These are phyloP conservation scores for Candida sanyaensis DNA, from an alignment of 1,139 yeast genomes.

Conservation along the genomic window DNA sequence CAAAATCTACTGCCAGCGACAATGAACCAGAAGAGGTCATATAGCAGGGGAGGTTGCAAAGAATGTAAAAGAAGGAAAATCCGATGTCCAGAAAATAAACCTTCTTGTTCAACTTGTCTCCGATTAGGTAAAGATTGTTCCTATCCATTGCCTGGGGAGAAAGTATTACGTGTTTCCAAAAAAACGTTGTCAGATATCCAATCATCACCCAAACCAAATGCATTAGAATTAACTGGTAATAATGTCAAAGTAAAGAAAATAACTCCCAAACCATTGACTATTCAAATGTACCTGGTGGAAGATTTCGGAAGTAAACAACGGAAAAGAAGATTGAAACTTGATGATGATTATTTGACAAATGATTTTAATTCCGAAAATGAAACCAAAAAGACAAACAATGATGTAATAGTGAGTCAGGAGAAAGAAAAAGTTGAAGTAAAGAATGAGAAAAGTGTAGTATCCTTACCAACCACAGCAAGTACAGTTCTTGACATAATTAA, in stretches of 20 bases:
- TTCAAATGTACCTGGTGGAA: slow-evolving; percentile 18
- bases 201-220: background rate
- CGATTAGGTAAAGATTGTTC: slow-evolving; percentile 24
- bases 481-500: background rate
- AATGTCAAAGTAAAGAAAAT: background rate
- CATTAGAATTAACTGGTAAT: background rate
- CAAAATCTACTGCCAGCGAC: background rate
- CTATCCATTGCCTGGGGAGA: slow-evolving; percentile 27
- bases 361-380: background rate
- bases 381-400: background rate
- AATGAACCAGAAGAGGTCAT: slow-evolving; percentile 15
- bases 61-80: slow-evolving; percentile 33
- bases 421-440: background rate
- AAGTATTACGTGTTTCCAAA: slow-evolving; percentile 16
- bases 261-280: slow-evolving; percentile 14
- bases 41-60: slow-evolving; percentile 30
- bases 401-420: background rate
- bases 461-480: background rate
- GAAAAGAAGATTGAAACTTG: slow-evolving; percentile 7
- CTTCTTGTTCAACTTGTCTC: slow-evolving; percentile 42
- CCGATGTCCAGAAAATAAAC: slow-evolving; percentile 55
- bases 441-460: background rate
- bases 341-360: slow-evolving; percentile 4
- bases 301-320: slow-evolving; percentile 9
- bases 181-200: slow-evolving; percentile 7